Percentiles rank a stretch among this genome's conserved stretches.
Conservation (phyloP, 2,329 filamentous ascomycete genomes). For the Penicillium fuscoglaucum region DNA sequence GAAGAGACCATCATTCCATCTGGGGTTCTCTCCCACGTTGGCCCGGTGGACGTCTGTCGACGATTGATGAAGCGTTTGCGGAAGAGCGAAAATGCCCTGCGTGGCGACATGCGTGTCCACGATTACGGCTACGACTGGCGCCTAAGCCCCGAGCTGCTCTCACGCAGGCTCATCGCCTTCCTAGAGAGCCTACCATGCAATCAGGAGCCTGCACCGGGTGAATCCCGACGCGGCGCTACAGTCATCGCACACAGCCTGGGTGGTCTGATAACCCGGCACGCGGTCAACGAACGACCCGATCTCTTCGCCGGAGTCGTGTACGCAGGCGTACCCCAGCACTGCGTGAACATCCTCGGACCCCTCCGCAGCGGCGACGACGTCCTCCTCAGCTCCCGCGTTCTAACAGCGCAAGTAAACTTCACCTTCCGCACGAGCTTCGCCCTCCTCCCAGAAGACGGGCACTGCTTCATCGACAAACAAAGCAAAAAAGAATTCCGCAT, state of each 20-base stretch:
- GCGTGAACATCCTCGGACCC: slow-evolving; percentile 88
- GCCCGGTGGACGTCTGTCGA: slow-evolving; percentile 84
- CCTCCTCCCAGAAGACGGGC: slow-evolving; percentile 80
- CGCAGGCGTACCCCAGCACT: slow-evolving; percentile 79
- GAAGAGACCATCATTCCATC: slow-evolving; percentile 78
- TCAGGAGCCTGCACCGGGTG: slow-evolving; percentile 44
- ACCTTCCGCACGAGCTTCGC: slow-evolving; percentile 82
- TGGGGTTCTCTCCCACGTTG: slow-evolving; percentile 88
- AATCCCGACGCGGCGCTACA: slow-evolving; percentile 65
- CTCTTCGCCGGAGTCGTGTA: slow-evolving; percentile 85
- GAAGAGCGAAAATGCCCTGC: slow-evolving; percentile 70
- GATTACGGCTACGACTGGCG: slow-evolving; percentile 97
- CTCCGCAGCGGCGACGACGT: slow-evolving; percentile 91
- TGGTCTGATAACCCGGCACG: slow-evolving; percentile 83
- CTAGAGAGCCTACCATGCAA: slow-evolving; percentile 76
- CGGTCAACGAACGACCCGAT: slow-evolving; percentile 79
- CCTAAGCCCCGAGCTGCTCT: slow-evolving; percentile 75
- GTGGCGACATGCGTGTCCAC: slow-evolving; percentile 73
- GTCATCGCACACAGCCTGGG: slow-evolving; percentile 85
- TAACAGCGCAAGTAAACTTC: slow-evolving; percentile 88
- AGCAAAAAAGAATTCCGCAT: slow-evolving; percentile 78
- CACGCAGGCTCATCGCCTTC: slow-evolving; percentile 69
- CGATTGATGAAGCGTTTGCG: slow-evolving; percentile 76
- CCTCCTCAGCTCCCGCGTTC: slow-evolving; percentile 79
- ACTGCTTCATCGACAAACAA: slow-evolving; percentile 80